These are phyloP conservation scores for Trichoderma cornu-damae DNA, from an alignment of 2,329 filamentous ascomycete species.

Conservation along the genomic window DNA sequence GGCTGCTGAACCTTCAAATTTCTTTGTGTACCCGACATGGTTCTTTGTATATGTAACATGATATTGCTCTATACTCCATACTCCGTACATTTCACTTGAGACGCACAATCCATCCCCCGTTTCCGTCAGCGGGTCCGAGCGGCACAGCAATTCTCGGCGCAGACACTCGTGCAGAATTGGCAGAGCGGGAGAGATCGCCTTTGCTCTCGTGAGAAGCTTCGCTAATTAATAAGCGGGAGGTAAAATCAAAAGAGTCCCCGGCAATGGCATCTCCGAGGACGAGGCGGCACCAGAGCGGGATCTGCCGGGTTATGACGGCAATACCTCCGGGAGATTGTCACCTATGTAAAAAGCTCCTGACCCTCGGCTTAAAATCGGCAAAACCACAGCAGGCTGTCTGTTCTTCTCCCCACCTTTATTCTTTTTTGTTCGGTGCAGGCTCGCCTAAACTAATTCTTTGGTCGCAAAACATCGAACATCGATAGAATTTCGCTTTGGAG, in stretches of 20 bases:
- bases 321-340: conserved; percentile 26
- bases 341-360: conserved; percentile 13
- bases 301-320: conserved; percentile 29
- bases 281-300: conserved; percentile 1
- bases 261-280: background rate
- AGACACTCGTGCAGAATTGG: too few relatives aligned
- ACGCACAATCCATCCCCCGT: background rate
- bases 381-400: conserved; percentile 20
- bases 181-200: background rate
- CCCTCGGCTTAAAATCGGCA: conserved; percentile 28
- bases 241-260: too few relatives aligned
- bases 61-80: too few relatives aligned
- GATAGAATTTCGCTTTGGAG: conserved; percentile 2
- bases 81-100: too few relatives aligned
- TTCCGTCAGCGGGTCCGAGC: background rate
- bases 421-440: background rate
- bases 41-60: too few relatives aligned
- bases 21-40: too few relatives aligned
- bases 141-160: conserved; percentile 2
- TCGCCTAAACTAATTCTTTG: background rate
- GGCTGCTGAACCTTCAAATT: too few relatives aligned
- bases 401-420: background rate
- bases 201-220: background rate
- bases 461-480: conserved; percentile 10
- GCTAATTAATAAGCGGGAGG: too few relatives aligned